Evolutionary conservation across 2,329 filamentous ascomycete genomes (phyloP).

Genomic region (Stenocarpella maydis): DNA sequence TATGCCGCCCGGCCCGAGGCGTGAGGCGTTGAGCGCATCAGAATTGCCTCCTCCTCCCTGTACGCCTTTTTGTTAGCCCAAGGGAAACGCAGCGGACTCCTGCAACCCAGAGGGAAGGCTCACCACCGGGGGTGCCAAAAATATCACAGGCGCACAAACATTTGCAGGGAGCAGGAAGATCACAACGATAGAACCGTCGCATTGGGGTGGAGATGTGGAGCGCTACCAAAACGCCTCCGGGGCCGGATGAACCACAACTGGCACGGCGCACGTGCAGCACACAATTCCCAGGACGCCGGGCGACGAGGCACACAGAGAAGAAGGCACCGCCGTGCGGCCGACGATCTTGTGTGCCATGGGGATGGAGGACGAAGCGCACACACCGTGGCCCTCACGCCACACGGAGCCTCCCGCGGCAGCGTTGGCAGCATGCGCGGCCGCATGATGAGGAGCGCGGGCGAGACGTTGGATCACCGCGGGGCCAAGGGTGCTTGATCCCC

Average conservation of each 20-base stretch:
- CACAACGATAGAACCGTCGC: background rate
- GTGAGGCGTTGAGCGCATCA: background rate
- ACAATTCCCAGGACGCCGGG: background rate
- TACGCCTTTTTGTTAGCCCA: no score
- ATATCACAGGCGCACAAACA: background rate
- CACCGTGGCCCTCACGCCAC: background rate
- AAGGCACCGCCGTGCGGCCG: background rate
- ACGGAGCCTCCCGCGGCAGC: constrained; percentile 7
- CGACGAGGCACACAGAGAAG: background rate
- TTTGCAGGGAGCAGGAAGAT: background rate
- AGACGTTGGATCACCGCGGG: constrained; percentile 23
- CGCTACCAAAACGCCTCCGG: background rate
- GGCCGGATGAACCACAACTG: background rate
- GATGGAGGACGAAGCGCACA: background rate
- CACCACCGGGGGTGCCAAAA: background rate
- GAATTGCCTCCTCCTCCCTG: background rate
- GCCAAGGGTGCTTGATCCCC: background rate
- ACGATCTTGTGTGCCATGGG: background rate
- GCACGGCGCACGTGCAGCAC: background rate
- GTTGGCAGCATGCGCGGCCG: constrained; percentile 12
- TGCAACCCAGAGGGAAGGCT: background rate
- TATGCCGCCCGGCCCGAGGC: background rate
- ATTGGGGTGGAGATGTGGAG: background rate
- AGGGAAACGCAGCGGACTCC: background rate
- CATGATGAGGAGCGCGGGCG: constrained; percentile 12